Conservation (phyloP, 208 protist species). For the Leishmania braziliensis region DNA sequence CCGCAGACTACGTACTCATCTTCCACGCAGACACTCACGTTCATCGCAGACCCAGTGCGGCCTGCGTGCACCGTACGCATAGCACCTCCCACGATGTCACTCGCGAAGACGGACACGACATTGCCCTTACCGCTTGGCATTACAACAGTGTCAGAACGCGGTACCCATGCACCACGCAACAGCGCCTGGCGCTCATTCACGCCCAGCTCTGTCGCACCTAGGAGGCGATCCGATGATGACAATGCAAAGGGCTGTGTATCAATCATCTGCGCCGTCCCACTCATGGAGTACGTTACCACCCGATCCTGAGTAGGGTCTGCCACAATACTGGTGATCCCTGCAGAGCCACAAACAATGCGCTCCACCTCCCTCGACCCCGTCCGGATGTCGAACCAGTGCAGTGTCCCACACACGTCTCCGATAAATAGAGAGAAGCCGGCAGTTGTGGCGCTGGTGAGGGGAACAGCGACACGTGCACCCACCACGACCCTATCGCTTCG, state of each 20-base stretch:
- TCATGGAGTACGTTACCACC: slow-evolving; percentile 60
- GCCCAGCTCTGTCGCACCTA: slow-evolving; percentile 36
- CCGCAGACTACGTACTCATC: slow-evolving; percentile 42
- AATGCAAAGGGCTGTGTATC: slow-evolving; percentile 80
- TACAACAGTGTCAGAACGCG: slow-evolving; percentile 16
- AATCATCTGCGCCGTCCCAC: slow-evolving; percentile 41
- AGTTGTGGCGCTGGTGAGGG: slow-evolving; percentile 53
- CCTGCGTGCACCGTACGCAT: slow-evolving; percentile 13
- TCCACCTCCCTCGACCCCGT: slow-evolving; percentile 35
- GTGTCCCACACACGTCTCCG: slow-evolving; percentile 63
- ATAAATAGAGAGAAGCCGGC: slow-evolving; percentile 60
- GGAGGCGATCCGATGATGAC: slow-evolving; percentile 48
- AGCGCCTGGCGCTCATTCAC: slow-evolving; percentile 41
- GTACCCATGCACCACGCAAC: slow-evolving; percentile 48
- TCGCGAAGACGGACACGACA: slow-evolving; percentile 22
- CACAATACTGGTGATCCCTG: slow-evolving; percentile 43
- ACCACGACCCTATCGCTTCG: slow-evolving; percentile 11
- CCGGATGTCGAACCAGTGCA: slow-evolving; percentile 73
- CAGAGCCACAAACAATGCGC: slow-evolving; percentile 35
- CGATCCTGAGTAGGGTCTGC: slow-evolving; percentile 16
- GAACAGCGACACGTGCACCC: slow-evolving; percentile 43
- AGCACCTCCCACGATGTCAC: slow-evolving; percentile 24
- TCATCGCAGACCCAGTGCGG: slow-evolving; percentile 16
- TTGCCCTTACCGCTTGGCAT: slow-evolving; percentile 32
- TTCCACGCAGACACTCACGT: slow-evolving; percentile 35